Base-by-base conservation (phyloP, 164 flowering plant species). In the Liquidambar formosana region DNA sequence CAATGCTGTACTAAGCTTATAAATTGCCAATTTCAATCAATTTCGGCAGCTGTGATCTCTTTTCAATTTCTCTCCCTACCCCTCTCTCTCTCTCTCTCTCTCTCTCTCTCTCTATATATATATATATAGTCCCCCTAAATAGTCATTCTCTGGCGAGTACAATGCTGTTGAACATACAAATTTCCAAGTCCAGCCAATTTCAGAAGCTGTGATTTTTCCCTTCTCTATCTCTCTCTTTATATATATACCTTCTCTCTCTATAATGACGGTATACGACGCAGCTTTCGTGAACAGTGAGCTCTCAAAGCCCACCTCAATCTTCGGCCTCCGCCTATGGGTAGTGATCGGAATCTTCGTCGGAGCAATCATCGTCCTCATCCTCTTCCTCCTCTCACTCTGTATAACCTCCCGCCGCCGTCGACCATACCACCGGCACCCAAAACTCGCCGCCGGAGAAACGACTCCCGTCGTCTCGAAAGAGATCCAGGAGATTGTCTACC, bases 271-370 rank as follows among this genome's bases (percentile, higher is more conserved):
- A 26, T 81, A 71, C 78, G 77, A 85, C 64, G 76, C 87, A 1
- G 76, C 85, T 26, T 88, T 87, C 57, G 68, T 90, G 38, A 83
- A 88, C 86, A 75, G 69, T 18, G 86, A 92, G 75, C 87, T 96
- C 15, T 89, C 95, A 1, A 93, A 92, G 73, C 81, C 75, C 3
- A 96, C 99, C 0, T 89, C 95, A 21, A 90, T 96, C 64, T 96
- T 96, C 81, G 98, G 98, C 1, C 85, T 96, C 16, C 84, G 81
- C 1, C 70, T 92, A 19, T 90, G 94, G 92, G 88, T 88, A 3
- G 93, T 93, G 0, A 87, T 92, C 66, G 97, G 97, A 28, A 87
- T 96, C 71, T 78, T 88, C 47, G 84, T 89, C 22, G 99, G 98
- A 47, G 88, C 87, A 0, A 73, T 84, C n/a, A 88, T 93, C 63